Evolutionary conservation across 1,284 basidiomycete species (phyloP), one percentile per base, ranked within the genome.

Genomic region (Marasmius oreades): DNA sequence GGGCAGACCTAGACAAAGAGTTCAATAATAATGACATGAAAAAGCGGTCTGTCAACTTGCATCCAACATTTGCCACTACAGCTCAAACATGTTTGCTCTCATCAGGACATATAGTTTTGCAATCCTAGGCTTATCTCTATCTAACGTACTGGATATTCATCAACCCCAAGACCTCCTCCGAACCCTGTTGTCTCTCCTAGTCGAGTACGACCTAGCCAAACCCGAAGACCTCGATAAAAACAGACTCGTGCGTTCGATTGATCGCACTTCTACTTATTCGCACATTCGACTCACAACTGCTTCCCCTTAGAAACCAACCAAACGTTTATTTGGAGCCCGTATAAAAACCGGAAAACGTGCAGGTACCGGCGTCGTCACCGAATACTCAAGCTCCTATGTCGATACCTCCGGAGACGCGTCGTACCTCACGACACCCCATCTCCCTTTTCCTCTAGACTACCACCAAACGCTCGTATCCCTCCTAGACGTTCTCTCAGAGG

Each of bases 401-500:
- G 88, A 92, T 53, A 73, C 75, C 5, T 77, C 70, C 22, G 64
- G 79, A 34, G 87, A 89, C 55, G 72, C 83, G 11, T 85, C 89
- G 0, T 92, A 87, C 66, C 79, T 94, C 45, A 77, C 90, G 62
- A 78, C 81, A 36, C 90, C 89, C 1, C 90, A 93, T 66, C 81
- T 90, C 91, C 89, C 92, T 16, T 94, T 94, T 70, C 75, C 86
- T 3, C 70, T 94, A 52, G 92, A 94, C 71, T 94, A 94, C 66
- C 87, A 91, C 62, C 88, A 94, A 72, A 90, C 89, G 5, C 80
- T 93, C 28, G 81, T 92, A 51, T 91, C 92, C 34, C 81, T 93
- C 31, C 84, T 93, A 55, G 92, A 94, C 66, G 87, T 94, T 45
- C 80, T 94, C 39, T 90, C 90, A 12, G 90, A 93, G 67, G 83